Evolutionary conservation across 2,329 filamentous ascomycete genomes (phyloP), one percentile per base, ranked within the genome.

Genomic region (Cadophora luteo-olivacea): DNA sequence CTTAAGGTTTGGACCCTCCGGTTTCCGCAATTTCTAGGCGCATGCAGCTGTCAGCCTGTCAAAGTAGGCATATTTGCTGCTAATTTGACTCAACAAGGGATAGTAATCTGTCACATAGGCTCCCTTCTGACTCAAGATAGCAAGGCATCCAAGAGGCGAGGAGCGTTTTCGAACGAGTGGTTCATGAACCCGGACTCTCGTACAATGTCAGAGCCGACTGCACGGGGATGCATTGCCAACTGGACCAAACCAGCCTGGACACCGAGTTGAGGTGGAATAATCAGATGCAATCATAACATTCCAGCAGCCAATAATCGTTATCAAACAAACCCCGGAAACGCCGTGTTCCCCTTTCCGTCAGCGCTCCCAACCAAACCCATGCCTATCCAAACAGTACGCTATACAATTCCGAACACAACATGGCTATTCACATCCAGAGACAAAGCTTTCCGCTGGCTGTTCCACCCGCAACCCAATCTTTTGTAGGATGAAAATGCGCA

Each of bases 391-490:
- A 62, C 41, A 62, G 41, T 38, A 32, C 11, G 22, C 5, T 52
- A 29, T 29, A 64, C 14, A 38, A 41, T 3, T 16, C 24, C 16
- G 14, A 24, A 19, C 16, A 41, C 29, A 41, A 24, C 49, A 25
- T 11, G 33, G 25, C 29, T 48, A 29, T 65, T 60, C 36, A 65
- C 52, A 65, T 58, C 63, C 63, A 65, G 45, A 99, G 81, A 79
- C 92, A 97, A 32, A 98, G 80, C 81, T 98, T 98, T 1, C 96
- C 96, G 77, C 93, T 97, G 0, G 92, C 93, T 0, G 92, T 98
- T 0, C 94, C 96, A 1, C 92, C 95, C 0, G 92, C 94, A 45
- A 99, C 91, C 96, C 96, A 99, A 77, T 97, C 91, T 79, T 89
- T 84, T 0, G 87, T 92, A 0, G 92, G 92, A 79, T 99, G 96